A percentile compares a stretch with the other conserved stretches of the same genome.
Conservation (phyloP, 352 stramenopile species). For the Phytopythium cucurbitacearum region DNA sequence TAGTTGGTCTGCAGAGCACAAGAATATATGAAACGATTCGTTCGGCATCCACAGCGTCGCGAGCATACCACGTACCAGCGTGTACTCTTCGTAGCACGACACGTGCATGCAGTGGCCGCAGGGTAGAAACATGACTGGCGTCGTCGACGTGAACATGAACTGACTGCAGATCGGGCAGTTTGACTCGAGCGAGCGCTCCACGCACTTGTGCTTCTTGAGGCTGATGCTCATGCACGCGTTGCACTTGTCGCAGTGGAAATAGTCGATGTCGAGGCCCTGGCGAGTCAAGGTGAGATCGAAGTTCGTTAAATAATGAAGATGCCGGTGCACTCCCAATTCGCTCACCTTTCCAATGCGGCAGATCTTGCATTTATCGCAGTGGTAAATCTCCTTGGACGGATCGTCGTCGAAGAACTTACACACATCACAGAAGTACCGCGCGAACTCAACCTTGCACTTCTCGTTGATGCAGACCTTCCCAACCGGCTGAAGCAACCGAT, state of each 20-base stretch:
- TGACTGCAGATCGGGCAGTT: conserved; percentile 95
- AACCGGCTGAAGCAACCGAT: conserved; percentile 53
- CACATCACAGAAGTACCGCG: conserved; percentile 92
- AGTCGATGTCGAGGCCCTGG: conserved; percentile 93
- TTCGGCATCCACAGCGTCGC: background rate
- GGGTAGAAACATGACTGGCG: conserved; percentile 92
- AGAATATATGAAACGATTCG: conserved; percentile 4
- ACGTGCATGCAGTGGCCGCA: conserved; percentile 97
- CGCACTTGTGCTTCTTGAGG: conserved; percentile 91
- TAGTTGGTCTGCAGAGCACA: conserved; percentile 77
- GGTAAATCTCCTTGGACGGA: conserved; percentile 92
- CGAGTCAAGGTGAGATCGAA: background rate
- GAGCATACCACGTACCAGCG: conserved; percentile 36
- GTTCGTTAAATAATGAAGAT: background rate
- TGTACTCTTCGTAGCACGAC: conserved; percentile 93
- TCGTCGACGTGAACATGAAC: conserved; percentile 95
- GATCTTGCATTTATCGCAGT: conserved; percentile 98
- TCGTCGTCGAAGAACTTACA: conserved; percentile 97
- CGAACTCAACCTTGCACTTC: conserved; percentile 77
- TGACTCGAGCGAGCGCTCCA: conserved; percentile 92
- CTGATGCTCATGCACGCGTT: conserved; percentile 96
- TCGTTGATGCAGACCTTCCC: conserved; percentile 54
- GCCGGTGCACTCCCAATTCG: background rate
- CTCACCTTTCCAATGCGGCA: conserved; percentile 90
- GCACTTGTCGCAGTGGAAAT: conserved; percentile 97